Evolutionary conservation across 192 early-diverging fungal genomes (phyloP), one percentile per base, ranked within the genome.

Genomic region (Funneliformis geosporum): DNA sequence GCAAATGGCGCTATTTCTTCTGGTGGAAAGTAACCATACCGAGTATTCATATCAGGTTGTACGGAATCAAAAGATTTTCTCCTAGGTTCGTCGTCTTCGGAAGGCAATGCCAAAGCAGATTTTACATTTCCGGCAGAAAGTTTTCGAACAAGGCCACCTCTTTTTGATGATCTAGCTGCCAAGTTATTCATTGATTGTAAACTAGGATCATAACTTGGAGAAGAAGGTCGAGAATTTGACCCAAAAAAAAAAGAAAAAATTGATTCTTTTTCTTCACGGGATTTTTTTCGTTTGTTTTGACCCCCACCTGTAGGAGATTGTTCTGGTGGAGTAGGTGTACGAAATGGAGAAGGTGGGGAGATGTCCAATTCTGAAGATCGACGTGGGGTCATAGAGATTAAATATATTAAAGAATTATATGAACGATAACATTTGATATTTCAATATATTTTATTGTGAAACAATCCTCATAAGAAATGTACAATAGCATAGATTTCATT

Each of bases 281-380:
- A 75, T 75, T 75, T 75, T 75, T 75, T 75, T 61, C 73, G 25
- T 75, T 28, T 75, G 14, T 25, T 75, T 39, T 75, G 73, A n/a
- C 55, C 38, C 1, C 27, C 55, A 8, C 73, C 73, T 5, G 47
- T 75, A 55, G 55, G 28, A n/a, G 40, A 70, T n/a, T 55, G 12
- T 55, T 38, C 66, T 18, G 38, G 27, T 40, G 73, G 47, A 46
- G 27, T 59, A 38, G 72, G 72, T 33, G 47, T 25, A 39, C 47
- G 55, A 39, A 60, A 39, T 12, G 73, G 73, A 38, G 43, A 75
- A 39, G 73, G 73, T 55, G 73, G 73, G 12, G 73, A 28, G 6
- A 28, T 23, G 18, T 75, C 59, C 55, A 75, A 75, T 40, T 75
- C 73, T 75, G 73, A 75, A 75, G 73, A 75, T 61, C 73, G 73